Evolutionary conservation across 148 eudicot species (phyloP).

Genomic region (Oxyria digyna): DNA sequence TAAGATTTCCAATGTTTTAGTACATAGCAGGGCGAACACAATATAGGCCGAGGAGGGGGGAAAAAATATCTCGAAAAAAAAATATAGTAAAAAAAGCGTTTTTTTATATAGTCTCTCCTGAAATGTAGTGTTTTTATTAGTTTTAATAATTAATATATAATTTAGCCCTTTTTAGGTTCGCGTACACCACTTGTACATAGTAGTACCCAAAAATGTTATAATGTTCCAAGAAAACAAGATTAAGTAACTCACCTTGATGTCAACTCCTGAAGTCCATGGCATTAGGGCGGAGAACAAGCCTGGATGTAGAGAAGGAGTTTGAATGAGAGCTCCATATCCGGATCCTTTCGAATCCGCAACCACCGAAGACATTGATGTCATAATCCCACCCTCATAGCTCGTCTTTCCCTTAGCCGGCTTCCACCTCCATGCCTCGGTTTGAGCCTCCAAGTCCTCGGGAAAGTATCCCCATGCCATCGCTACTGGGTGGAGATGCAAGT

Average conservation of each 20-base stretch:
- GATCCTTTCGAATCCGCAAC: constrained; percentile 19
- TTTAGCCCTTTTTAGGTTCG: no score
- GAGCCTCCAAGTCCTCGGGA: constrained; percentile 19
- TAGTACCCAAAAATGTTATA: no score
- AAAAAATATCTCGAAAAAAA: no score
- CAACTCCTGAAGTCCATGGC: constrained; percentile 57
- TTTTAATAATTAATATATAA: no score
- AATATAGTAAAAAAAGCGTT: no score
- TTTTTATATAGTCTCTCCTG: no score
- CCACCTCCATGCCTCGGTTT: constrained; percentile 5
- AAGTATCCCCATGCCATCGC: constrained; percentile 73
- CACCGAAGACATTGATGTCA: constrained; percentile 58
- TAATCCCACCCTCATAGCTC: constrained; percentile 66
- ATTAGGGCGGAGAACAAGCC: constrained; percentile 45
- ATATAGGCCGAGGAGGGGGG: no score
- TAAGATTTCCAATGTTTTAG: no score
- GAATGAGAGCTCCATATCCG: constrained; percentile 50
- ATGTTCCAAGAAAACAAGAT: no score
- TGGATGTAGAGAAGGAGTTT: constrained; percentile 66
- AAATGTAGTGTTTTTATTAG: no score
- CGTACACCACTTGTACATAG: no score
- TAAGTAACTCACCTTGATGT: constrained; percentile 25
- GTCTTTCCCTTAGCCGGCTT: constrained; percentile 14
- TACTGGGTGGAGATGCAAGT: constrained; percentile 67
- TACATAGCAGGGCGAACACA: no score